Base-by-base conservation (phyloP, 208 protist species). In the Vickermania ingenoplastis region DNA sequence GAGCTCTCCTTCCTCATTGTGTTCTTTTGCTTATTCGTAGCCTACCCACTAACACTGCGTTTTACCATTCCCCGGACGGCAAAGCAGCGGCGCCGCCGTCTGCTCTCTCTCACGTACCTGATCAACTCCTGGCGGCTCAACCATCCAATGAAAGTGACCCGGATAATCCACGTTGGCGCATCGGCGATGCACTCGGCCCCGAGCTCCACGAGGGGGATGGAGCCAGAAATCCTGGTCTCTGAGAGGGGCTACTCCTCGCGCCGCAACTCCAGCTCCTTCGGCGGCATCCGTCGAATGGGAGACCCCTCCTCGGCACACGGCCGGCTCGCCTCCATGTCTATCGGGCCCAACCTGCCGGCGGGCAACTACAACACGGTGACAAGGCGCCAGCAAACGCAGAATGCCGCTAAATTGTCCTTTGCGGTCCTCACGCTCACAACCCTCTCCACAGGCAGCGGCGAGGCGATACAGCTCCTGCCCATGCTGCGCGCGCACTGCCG, bases 1-100 rank as follows among this genome's bases (percentile, higher is more conserved):
- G 81, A 83, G 50, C 72, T 76, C 0, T 61, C 89, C 3, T 30
- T 69, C 7, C 52, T 83, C 22, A 36, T 71, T 21, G 41, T 79
- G 26, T 62, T 71, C 25, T 7, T 54, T 27, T 5, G 21, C n/a
- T 7, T 26, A 21, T 26, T 54, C 23, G 24, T 13, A 26, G 50
- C 22, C n/a, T 26, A 45, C 17, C 36, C 36, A 7, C 11, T 45
- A 17, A 45, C 17, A 45, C 36, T 45, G 36, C 36, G 36, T 7
- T 45, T 45, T 17, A 7, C 7, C 36, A 45, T 45, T 45, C 36
- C 36, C 36, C 36, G 36, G 17, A 45, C 11, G 7, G 36, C 36
- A 45, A 45, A 45, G 36, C 36, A 45, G 36, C 36, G 36, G 11
- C 36, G 36, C 11, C 36, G 36, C 36, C 36, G 36, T 7, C 17